Evolutionary conservation across 345 rosid genomes (phyloP).

Genomic region (Brassica cretica): DNA sequence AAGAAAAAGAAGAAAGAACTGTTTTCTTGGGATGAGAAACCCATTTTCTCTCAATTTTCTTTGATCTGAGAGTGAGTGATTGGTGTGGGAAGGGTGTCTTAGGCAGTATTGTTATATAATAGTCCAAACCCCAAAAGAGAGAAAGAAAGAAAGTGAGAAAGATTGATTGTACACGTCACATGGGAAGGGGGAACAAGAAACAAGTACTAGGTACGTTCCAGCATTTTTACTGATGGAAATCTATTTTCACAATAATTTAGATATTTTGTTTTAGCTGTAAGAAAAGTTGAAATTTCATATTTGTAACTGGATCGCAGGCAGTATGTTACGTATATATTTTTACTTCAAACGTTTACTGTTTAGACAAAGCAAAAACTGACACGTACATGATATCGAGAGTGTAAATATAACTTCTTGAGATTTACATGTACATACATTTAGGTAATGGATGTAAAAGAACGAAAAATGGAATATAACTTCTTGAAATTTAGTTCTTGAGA

Average conservation of each 20-base stretch:
- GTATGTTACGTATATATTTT: neutral
- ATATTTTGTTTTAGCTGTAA: neutral
- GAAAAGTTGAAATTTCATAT: neutral
- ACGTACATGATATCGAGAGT: neutral
- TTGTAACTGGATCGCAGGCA: neutral
- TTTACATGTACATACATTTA: neutral
- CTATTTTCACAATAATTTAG: neutral
- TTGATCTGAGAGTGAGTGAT: slow-evolving; percentile 29
- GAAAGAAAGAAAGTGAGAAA: slow-evolving; percentile 20
- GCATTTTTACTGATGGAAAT: neutral
- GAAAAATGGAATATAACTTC: neutral
- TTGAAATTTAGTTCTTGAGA: neutral
- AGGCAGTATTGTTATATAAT: slow-evolving; percentile 32
- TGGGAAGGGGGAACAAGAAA: slow-evolving; percentile 34
- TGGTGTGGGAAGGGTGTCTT: slow-evolving; percentile 34
- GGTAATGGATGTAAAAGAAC: slow-evolving; percentile 9
- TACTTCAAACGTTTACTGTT: neutral
- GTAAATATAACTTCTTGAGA: neutral
- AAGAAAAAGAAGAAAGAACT: slow-evolving; percentile 25
- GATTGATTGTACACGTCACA: slow-evolving; percentile 41
- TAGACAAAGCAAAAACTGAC: neutral
- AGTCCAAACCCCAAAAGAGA: neutral
- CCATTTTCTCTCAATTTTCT: slow-evolving; percentile 37
- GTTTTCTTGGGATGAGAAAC: slow-evolving; percentile 36
- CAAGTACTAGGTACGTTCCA: slow-evolving; percentile 3